Percentiles rank a stretch among this genome's conserved stretches.
phyloP scores from a whole-genome alignment of 2,329 filamentous ascomycete species.

The Aspergillus texensis region DNA sequence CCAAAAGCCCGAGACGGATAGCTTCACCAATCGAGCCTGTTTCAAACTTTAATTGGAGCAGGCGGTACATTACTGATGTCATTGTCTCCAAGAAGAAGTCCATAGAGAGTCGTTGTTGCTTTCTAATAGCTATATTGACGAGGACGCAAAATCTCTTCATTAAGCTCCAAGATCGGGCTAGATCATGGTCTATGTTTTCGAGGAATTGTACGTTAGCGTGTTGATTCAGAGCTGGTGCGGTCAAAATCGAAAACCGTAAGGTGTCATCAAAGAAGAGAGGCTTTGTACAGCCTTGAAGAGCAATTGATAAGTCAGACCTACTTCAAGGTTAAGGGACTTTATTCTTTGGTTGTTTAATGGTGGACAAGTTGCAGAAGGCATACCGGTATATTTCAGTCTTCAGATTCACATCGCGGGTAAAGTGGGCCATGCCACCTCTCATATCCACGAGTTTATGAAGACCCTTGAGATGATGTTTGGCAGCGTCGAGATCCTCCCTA shows the following conservation, averaged over 20 bases:
- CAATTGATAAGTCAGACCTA: constrained; percentile 7
- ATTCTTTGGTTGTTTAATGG: background rate
- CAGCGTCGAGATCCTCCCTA: background rate
- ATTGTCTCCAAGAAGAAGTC: constrained; percentile 35
- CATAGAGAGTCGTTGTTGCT: constrained; percentile 22
- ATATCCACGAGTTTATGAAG: constrained; percentile 42
- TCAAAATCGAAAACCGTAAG: background rate
- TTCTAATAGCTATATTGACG: constrained; percentile 16
- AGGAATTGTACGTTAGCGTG: background rate
- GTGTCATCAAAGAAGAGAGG: background rate
- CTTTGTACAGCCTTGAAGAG: background rate
- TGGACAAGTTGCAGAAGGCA: background rate
- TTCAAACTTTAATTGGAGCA: constrained; percentile 38
- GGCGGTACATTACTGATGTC: constrained; percentile 45
- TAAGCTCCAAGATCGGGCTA: background rate
- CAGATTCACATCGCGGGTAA: constrained; percentile 38
- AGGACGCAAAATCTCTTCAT: constrained; percentile 1
- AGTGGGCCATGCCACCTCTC: constrained; percentile 37
- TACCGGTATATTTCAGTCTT: constrained; percentile 31
- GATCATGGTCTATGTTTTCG: background rate
- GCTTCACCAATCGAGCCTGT: constrained; percentile 35
- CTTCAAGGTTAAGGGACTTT: background rate
- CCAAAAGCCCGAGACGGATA: constrained; percentile 44
- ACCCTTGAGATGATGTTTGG: constrained; percentile 30
- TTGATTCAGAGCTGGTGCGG: background rate